Evolutionary conservation across 768 basidiomycete species (phyloP), one percentile per base, ranked within the genome.

Genomic region (Boletus patriciae): DNA sequence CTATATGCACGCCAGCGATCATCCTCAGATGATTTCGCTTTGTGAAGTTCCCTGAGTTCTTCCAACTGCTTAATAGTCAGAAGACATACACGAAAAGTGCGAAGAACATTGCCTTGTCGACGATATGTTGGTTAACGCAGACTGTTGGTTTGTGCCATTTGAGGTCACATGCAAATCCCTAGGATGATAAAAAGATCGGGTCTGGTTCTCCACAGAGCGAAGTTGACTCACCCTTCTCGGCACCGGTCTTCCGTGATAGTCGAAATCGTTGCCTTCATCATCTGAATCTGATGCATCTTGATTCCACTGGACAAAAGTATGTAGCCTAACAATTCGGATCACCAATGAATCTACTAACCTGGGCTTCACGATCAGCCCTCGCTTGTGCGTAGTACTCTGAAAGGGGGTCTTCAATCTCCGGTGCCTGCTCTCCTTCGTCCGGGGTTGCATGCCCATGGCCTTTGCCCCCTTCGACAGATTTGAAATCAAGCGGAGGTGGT

Each of bases 161-260:
- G 16, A 72, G 72, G 59, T 92, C 88, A 65, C 87, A 88, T 15
- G 82, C 73, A 71, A 83, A 92, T n/a, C 83, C 83, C 86, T 90
- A 23, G 19, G 18, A 34, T 8, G 42, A 25, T 6, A n/a, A n/a
- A 36, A n/a, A 25, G 9, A 19, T 53, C 11, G 38, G 4, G 3
- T 45, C 4, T 8, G 15, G 3, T 18, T 45, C 25, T 12, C n/a
- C 9, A 3, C 11, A 19, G 31, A 36, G 40, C 15, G 6, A 4
- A 37, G 11, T n/a, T 10, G 12, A 63, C 70, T n/a, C 54, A 75
- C 74, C 54, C 71, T 69, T 63, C 66, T 72, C 18, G 67, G 56
- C 18, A 59, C 54, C 46, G 67, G 65, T 29, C 59, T 68, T 46
- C 51, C 41, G n/a, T 9, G 53, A 6, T 46, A 52, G 21, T 64